Evolutionary conservation across 495 filamentous ascomycete species (phyloP).

Genomic region (Penicillium arizonense): DNA sequence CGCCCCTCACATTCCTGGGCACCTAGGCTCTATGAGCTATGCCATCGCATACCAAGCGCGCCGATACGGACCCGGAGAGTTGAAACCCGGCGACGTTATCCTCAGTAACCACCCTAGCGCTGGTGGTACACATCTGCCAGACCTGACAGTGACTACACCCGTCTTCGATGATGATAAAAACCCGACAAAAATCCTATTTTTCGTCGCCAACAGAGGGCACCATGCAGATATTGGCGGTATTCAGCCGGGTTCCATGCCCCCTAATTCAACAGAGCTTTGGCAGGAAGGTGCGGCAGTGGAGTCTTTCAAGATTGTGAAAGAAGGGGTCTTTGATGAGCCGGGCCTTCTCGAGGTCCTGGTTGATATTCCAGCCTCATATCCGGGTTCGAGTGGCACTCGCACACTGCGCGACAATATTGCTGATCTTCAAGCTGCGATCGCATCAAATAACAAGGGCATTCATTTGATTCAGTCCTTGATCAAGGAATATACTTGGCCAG

Average conservation of each 20-base stretch:
- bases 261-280: conserved; percentile 86
- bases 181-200: conserved; percentile 82
- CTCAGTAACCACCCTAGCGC: conserved; percentile 95
- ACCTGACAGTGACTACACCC: conserved; percentile 89
- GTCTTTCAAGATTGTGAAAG: conserved; percentile 87
- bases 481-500: conserved; percentile 82
- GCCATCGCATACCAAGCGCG: conserved; percentile 84
- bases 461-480: conserved; percentile 83
- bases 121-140: conserved; percentile 84
- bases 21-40: conserved; percentile 91
- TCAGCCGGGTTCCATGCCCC: conserved; percentile 94
- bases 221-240: conserved; percentile 98
- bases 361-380: conserved; percentile 77
- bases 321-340: conserved; percentile 86
- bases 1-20: conserved; percentile 90
- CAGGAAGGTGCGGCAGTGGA: conserved; percentile 96
- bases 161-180: conserved; percentile 69
- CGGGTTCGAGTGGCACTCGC: conserved; percentile 84
- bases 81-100: conserved; percentile 89
- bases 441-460: conserved; percentile 94
- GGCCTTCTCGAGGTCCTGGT: conserved; percentile 81
- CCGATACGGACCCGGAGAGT: conserved; percentile 81
- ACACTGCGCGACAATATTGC: conserved; percentile 93
- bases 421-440: conserved; percentile 93
- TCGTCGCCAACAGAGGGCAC: conserved; percentile 91